Evolutionary conservation across 2,329 filamentous ascomycete genomes (phyloP).

Genomic region (Cercospora sp.): DNA sequence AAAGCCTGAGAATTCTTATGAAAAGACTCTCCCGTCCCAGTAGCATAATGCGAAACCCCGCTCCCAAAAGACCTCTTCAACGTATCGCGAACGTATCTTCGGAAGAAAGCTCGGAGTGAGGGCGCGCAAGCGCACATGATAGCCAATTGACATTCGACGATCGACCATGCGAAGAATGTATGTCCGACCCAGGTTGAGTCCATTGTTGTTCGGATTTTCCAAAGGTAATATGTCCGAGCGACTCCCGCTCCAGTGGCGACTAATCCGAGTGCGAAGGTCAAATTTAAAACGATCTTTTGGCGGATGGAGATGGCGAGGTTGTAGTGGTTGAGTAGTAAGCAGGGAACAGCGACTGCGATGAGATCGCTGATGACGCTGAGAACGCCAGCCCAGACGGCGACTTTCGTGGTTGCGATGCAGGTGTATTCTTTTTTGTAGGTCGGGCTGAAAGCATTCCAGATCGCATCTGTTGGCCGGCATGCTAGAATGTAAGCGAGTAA

Average conservation of each 20-base stretch:
- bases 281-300: slow-evolving; percentile 31
- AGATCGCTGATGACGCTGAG: slow-evolving; percentile 29
- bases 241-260: slow-evolving; percentile 31
- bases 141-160: slow-evolving; percentile 34
- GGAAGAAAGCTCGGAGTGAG: slow-evolving; percentile 34
- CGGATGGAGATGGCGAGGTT: slow-evolving; percentile 24
- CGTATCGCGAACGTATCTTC: slow-evolving; percentile 30
- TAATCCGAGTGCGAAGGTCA: slow-evolving; percentile 29
- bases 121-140: slow-evolving; percentile 38
- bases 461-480: slow-evolving; percentile 30
- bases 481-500: slow-evolving; percentile 24
- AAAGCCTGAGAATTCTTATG: not conserved
- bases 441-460: slow-evolving; percentile 26
- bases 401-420: slow-evolving; percentile 20
- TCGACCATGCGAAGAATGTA: slow-evolving; percentile 32
- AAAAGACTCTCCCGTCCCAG: not conserved
- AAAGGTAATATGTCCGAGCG: slow-evolving; percentile 30
- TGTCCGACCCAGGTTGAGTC: slow-evolving; percentile 34
- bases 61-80: slow-evolving; percentile 20
- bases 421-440: slow-evolving; percentile 19
- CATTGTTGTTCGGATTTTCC: slow-evolving; percentile 22
- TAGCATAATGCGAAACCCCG: slow-evolving; percentile 20
- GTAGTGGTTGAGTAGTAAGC: slow-evolving; percentile 29
- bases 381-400: slow-evolving; percentile 21
- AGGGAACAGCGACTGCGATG: slow-evolving; percentile 31